Base-by-base conservation (phyloP, 2,329 filamentous ascomycete species). In the Alternaria arbusti region DNA sequence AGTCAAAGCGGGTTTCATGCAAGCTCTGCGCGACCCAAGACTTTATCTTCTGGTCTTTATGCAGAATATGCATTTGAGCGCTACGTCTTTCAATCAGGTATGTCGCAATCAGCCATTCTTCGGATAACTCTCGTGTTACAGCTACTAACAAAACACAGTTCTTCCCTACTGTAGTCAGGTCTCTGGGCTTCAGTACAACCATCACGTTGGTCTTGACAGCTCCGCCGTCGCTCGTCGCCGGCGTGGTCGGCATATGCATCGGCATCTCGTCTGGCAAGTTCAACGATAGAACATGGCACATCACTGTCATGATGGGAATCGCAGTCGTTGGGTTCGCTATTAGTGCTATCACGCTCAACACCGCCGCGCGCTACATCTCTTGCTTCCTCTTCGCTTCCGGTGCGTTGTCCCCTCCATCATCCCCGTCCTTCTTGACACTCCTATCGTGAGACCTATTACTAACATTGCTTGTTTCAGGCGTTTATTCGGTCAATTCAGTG, bases 1-100 rank as follows among this genome's bases (percentile, higher is more conserved):
- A 9, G 77, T 79, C 15, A 82, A 77, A 78, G 79, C 81, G 2
- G 85, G 86, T 3, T 79, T 87, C 26, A 55, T 51, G 66, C 82
- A 86, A 62, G 85, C 85, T 0, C 79, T 81, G 57, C 72, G 71
- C 12, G 86, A 88, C 62, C 84, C 82, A 67, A 80, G 84, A 56
- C 82, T 85, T 0, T 87, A 85, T 82, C 72, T 88, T 4, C 84
- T 87, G 65, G 83, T 82, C 6, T 76, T 87, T 36, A 87, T 87
- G 85, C 84, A 86, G 67, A 86, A 87, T 72, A 84, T 86, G 70
- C 85, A 87, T 70, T 75, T 87, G 12, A 84, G 83, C 1, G 66
- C 68, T 6, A 68, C 86, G 63, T 81, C 83, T 0, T 86, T 87
- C 77, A 79, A 79, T n/a, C 64, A 69, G 57, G 67, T 65, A 64